Conservation (phyloP, 2,329 filamentous ascomycete species). For the Pseudopyricularia javanii region DNA sequence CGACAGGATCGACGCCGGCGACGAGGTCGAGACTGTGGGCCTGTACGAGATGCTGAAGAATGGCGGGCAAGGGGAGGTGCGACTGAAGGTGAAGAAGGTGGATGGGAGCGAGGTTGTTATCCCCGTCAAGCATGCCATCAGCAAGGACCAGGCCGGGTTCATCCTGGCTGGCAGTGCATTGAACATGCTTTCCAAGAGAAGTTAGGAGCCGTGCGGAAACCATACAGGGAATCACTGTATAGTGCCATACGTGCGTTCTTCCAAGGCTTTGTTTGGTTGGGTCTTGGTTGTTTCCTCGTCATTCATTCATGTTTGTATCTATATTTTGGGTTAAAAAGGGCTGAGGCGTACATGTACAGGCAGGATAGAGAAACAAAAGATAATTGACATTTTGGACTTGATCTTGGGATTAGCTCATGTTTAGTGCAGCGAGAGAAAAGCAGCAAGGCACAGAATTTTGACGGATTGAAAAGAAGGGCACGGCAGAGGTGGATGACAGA, state of each 20-base stretch:
- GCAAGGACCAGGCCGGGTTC: slow-evolving; percentile 80
- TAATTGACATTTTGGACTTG: too few species aligned
- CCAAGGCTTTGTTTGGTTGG: not conserved
- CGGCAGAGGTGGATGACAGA: too few species aligned
- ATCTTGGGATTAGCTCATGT: too few species aligned
- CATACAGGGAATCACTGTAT: not conserved
- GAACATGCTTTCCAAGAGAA: slow-evolving; percentile 66
- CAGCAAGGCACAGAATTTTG: too few species aligned
- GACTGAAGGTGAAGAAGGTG: slow-evolving; percentile 51
- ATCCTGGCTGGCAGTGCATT: slow-evolving; percentile 88
- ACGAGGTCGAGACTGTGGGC: slow-evolving; percentile 72
- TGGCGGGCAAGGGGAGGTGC: slow-evolving; percentile 67
- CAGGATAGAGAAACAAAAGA: too few species aligned
- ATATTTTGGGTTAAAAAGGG: too few species aligned
- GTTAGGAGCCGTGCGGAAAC: not conserved
- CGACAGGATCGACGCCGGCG: slow-evolving; percentile 68
- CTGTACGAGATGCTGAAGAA: slow-evolving; percentile 69
- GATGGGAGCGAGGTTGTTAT: slow-evolving; percentile 55
- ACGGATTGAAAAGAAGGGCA: too few species aligned
- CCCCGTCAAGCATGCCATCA: slow-evolving; percentile 77
- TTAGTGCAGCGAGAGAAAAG: too few species aligned
- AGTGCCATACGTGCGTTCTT: too few species aligned
- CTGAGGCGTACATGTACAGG: too few species aligned
- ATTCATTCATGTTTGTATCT: too few species aligned
- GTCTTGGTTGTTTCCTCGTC: too few species aligned